Evolutionary conservation across 2,329 filamentous ascomycete genomes (phyloP).

Genomic region (Sporothrix variecibatus): DNA sequence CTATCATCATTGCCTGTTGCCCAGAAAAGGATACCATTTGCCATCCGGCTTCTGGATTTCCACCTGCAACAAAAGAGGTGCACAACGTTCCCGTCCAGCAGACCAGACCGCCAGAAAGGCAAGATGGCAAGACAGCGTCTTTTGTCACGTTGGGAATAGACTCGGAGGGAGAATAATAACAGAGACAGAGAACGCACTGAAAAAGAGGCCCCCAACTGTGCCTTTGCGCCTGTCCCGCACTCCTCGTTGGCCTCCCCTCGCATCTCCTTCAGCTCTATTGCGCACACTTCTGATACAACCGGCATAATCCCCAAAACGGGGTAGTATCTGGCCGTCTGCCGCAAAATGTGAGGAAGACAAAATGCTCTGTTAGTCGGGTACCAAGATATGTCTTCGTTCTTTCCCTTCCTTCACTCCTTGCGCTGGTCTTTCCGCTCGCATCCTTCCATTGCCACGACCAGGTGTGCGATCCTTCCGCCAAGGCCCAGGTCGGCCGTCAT

Average conservation of each 20-base stretch:
- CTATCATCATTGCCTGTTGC: neutral
- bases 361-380: constrained; percentile 19
- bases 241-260: neutral
- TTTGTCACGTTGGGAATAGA: neutral
- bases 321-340: neutral
- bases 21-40: neutral
- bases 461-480: constrained; percentile 5
- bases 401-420: neutral
- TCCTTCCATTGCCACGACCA: constrained; percentile 11
- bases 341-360: no score
- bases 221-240: neutral
- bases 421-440: constrained; percentile 7
- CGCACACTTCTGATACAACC: constrained; percentile 1
- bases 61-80: neutral
- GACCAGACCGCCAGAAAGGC: neutral
- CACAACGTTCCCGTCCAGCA: neutral
- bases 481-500: constrained; percentile 1
- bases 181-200: neutral
- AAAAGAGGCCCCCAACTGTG: neutral
- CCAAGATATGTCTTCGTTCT: neutral
- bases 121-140: neutral
- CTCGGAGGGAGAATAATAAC: neutral
- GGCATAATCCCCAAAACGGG: neutral
- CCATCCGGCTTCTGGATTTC: neutral
- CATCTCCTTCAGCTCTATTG: neutral